Evolutionary conservation across 2,329 filamentous ascomycete species (phyloP), one percentile per base, ranked within the genome.

Genomic region (Exophiala calicioides): DNA sequence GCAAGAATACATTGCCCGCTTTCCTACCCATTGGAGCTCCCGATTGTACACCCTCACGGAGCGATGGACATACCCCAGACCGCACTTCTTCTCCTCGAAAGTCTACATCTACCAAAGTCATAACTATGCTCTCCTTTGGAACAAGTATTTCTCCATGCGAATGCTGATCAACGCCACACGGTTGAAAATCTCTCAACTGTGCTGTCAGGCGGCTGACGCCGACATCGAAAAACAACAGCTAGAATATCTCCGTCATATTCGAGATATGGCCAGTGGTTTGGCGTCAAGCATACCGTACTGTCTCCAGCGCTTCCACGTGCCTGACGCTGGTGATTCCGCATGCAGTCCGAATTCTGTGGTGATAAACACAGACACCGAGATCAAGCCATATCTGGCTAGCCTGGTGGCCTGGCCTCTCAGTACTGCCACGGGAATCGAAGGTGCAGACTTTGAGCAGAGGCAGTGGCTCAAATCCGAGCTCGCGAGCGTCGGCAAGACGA

Each of bases 91-190:
- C 45, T 59, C 60, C 16, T 24, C 57, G 12, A 50, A 16, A 30
- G 54, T 63, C 16, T 61, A 58, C 44, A 58, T 31, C 21, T 63
- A 58, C 44, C 34, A 46, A 10, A 59, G 47, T 20, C 47, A 48
- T 18, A 46, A 38, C 16, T 50, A 60, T 44, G 57, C 60, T 4
- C 36, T 56, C 8, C 35, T 57, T 2, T 65, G 63, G 61, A 41
- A 31, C 12, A 50, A 52, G n/a, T 61, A 62, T 45, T 63, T 53
- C 32, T 36, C 60, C n/a, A 56, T 47, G 5, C 50, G 50, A 35
- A 55, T 63, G 47, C 56, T 64, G 6, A 39, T 61, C 33, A 58
- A 54, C 37, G 58, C 53, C 34, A 55, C 56, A 24, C 52, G 52
- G 6, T 15, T 63, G 26, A 52, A 35, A 7, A 50, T 57, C 29